phyloP scores from a whole-genome alignment of 371 early-diverging fungal species.

The Mucor circinelloides region DNA sequence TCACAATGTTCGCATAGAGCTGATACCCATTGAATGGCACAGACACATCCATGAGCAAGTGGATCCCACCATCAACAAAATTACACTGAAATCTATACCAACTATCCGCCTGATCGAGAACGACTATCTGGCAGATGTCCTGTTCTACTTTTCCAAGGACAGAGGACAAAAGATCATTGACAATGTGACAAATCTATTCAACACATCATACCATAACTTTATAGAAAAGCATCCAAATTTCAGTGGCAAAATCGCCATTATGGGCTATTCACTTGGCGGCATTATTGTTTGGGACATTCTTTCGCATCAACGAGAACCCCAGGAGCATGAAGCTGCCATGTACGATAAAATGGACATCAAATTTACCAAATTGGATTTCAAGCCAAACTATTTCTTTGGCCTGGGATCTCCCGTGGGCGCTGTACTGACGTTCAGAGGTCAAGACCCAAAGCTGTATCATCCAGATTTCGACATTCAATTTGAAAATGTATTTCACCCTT shows the following conservation, averaged over 20 bases:
- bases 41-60: conserved; percentile 54
- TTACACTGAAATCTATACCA: conserved; percentile 64
- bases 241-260: conserved; percentile 56
- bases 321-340: conserved; percentile 21
- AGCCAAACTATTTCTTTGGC: conserved; percentile 54
- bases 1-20: conserved; percentile 35
- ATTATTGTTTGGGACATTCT: conserved; percentile 67
- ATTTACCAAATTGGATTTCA: conserved; percentile 54
- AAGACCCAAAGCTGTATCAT: conserved; percentile 47
- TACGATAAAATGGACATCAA: conserved; percentile 46
- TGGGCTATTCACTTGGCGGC: conserved; percentile 69
- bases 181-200: conserved; percentile 58
- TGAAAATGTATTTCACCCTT: conserved; percentile 68
- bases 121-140: conserved; percentile 66
- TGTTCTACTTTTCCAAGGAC: conserved; percentile 24
- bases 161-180: conserved; percentile 32
- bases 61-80: conserved; percentile 42
- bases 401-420: conserved; percentile 67
- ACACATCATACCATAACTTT: conserved; percentile 53
- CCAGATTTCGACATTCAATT: conserved; percentile 53
- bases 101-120: conserved; percentile 64
- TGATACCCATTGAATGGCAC: conserved; percentile 59
- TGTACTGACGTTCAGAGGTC: conserved; percentile 62
- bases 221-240: conserved; percentile 55
- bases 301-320: conserved; percentile 39